These are phyloP conservation scores for Raffaelea arxii DNA, from an alignment of 2,329 filamentous ascomycete species.

Conservation along the genomic window DNA sequence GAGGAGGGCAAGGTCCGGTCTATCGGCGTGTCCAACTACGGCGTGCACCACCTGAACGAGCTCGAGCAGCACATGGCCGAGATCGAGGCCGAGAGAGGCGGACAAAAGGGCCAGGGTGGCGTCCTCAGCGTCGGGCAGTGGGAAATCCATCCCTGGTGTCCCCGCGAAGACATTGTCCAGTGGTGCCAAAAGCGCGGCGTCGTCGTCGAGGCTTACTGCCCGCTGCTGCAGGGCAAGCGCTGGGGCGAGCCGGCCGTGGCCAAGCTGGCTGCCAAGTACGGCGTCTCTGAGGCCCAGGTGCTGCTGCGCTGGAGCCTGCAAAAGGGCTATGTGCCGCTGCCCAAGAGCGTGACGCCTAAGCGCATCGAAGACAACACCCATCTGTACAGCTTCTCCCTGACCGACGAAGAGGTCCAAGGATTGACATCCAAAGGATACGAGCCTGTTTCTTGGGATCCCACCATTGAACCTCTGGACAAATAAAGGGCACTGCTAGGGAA, in stretches of 20 bases:
- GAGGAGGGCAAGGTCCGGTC: conserved; percentile 52
- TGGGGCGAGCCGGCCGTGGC: conserved; percentile 58
- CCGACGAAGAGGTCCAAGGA: conserved; percentile 44
- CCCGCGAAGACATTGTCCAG: conserved; percentile 64
- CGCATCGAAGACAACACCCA: conserved; percentile 55
- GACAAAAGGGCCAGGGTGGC: conserved; percentile 56
- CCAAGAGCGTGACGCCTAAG: conserved; percentile 51
- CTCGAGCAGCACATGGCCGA: conserved; percentile 47
- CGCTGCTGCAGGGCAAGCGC: conserved; percentile 57
- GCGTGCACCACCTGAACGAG: conserved; percentile 52
- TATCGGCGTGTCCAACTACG: conserved; percentile 57
- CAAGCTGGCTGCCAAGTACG: conserved; percentile 59
- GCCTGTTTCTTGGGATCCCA: conserved; percentile 21
- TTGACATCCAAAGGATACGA: conserved; percentile 20
- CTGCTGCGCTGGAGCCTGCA: conserved; percentile 75
- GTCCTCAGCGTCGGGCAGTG: conserved; percentile 77
- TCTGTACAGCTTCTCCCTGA: conserved; percentile 51
- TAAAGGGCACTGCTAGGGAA: neutral
- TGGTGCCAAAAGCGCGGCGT: conserved; percentile 62
- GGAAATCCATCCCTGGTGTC: conserved; percentile 84
- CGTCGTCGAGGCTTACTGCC: conserved; percentile 54
- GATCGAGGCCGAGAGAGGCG: conserved; percentile 51
- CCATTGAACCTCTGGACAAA: conserved; percentile 10
- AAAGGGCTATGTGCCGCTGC: conserved; percentile 58
- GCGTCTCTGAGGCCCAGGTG: conserved; percentile 66